A percentile compares a stretch with the other conserved stretches of the same genome.
Evolutionary conservation across 2,329 filamentous ascomycete genomes (phyloP).

Genomic region (Xylariaceae sp.): DNA sequence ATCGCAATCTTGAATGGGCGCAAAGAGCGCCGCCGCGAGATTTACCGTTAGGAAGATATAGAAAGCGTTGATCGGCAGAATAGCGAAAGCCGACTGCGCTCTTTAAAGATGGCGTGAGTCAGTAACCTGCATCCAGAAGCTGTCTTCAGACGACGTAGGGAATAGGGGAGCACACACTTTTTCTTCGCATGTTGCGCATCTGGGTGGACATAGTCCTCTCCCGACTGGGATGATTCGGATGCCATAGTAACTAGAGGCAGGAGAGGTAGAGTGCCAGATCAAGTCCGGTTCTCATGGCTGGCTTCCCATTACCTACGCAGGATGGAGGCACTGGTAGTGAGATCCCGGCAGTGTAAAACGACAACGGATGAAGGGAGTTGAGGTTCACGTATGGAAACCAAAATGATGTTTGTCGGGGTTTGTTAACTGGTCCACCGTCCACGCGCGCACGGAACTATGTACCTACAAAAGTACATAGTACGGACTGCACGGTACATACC

Average conservation of each 20-base stretch:
- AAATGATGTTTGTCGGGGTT: too few species aligned
- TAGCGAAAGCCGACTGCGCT: slow-evolving; percentile 53
- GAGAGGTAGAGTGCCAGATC: not conserved
- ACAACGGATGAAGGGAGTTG: too few species aligned
- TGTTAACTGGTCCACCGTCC: too few species aligned
- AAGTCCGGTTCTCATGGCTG: not conserved
- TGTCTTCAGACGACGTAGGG: not conserved
- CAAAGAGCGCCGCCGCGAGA: slow-evolving; percentile 70
- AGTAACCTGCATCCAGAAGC: not conserved
- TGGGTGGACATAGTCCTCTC: slow-evolving; percentile 29
- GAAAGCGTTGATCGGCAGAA: slow-evolving; percentile 73
- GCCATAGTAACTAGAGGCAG: slow-evolving; percentile 21
- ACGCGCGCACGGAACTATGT: too few species aligned
- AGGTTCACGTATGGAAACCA: too few species aligned
- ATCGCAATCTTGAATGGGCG: slow-evolving; percentile 95
- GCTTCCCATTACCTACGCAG: not conserved
- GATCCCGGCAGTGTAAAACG: too few species aligned
- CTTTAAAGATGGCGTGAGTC: slow-evolving; percentile 29
- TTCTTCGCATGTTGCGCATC: slow-evolving; percentile 32
- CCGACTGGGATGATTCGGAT: slow-evolving; percentile 17
- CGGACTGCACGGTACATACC: too few species aligned
- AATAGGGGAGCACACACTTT: slow-evolving; percentile 26
- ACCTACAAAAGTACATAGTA: too few species aligned
- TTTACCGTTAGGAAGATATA: slow-evolving; percentile 74
- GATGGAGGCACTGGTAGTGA: too few species aligned